Conservation (phyloP, 192 early-diverging fungal genomes). For the Coemansia sp. region DNA sequence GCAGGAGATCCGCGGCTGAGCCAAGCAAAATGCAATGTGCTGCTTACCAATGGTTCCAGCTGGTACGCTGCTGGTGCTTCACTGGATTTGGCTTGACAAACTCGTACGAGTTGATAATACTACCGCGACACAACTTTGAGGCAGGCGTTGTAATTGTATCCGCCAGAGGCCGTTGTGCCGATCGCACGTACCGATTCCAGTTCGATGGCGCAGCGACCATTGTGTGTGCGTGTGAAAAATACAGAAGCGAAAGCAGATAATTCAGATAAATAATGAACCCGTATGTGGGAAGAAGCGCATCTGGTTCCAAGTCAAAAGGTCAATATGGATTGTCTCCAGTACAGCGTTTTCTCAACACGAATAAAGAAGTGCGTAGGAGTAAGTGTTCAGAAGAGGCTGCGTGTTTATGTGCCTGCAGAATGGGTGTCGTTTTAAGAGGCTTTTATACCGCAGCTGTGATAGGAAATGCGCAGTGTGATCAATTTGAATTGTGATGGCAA, state of each 20-base stretch:
- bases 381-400: background rate
- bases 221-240: conserved; percentile 4
- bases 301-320: too few species aligned
- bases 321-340: background rate
- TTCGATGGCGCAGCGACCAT: conserved; percentile 34
- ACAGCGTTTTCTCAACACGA: conserved; percentile 1
- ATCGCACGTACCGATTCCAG: conserved; percentile 39
- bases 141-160: conserved; percentile 1
- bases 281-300: too few species aligned
- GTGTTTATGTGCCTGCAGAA: background rate
- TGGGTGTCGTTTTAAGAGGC: too few species aligned
- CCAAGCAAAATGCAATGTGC: too few species aligned
- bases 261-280: background rate
- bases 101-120: conserved; percentile 50
- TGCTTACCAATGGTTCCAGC: conserved; percentile 87
- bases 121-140: conserved; percentile 27
- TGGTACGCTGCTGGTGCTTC: conserved; percentile 75
- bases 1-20: too few species aligned
- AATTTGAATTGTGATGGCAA: too few species aligned
- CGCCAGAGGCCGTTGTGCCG: conserved; percentile 3
- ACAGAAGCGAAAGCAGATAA: background rate
- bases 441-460: too few species aligned
- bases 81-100: conserved; percentile 70
- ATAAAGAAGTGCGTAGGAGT: background rate
- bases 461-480: too few species aligned